Percentiles rank a stretch among this genome's conserved stretches.
phyloP scores from a whole-genome alignment of 768 basidiomycete genomes.

The Cytidiella melzeri region DNA sequence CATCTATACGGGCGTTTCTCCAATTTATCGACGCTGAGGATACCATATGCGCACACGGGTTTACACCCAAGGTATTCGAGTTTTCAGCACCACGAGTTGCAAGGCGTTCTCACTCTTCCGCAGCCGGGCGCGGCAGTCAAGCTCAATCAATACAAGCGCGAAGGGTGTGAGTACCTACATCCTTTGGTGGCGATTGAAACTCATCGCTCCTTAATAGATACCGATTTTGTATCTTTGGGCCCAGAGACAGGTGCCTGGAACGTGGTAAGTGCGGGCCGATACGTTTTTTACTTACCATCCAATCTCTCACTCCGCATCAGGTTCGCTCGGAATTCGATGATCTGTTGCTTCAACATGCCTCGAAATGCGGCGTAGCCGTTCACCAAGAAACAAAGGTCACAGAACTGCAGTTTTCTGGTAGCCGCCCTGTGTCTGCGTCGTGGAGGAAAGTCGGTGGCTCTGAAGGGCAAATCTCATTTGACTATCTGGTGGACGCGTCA shows the following conservation, averaged over 20 bases:
- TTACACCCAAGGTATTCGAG: slow-evolving; percentile 37
- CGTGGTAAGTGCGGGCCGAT: slow-evolving; percentile 25
- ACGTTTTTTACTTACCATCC: neutral
- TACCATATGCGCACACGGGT: slow-evolving; percentile 36
- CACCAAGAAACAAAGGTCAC: slow-evolving; percentile 41
- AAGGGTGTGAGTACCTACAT: slow-evolving; percentile 42
- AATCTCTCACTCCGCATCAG: neutral
- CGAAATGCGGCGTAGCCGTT: slow-evolving; percentile 38
- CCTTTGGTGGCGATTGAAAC: neutral
- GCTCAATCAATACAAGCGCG: slow-evolving; percentile 44
- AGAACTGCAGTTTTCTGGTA: slow-evolving; percentile 39
- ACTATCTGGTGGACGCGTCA: slow-evolving; percentile 64
- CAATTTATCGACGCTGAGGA: slow-evolving; percentile 44
- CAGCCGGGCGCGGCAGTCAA: slow-evolving; percentile 60
- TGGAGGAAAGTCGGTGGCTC: neutral
- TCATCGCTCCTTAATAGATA: slow-evolving; percentile 32
- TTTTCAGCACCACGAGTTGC: neutral
- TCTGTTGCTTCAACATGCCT: slow-evolving; percentile 49
- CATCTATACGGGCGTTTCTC: slow-evolving; percentile 47
- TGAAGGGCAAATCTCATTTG: slow-evolving; percentile 48
- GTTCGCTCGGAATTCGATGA: slow-evolving; percentile 55
- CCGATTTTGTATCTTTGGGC: slow-evolving; percentile 48
- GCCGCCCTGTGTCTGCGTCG: neutral
- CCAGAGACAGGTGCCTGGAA: slow-evolving; percentile 51
- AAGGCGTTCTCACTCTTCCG: neutral